These are phyloP conservation scores for Ajuga reptans DNA, from an alignment of 305 asterid genomes.

Conservation along the genomic window DNA sequence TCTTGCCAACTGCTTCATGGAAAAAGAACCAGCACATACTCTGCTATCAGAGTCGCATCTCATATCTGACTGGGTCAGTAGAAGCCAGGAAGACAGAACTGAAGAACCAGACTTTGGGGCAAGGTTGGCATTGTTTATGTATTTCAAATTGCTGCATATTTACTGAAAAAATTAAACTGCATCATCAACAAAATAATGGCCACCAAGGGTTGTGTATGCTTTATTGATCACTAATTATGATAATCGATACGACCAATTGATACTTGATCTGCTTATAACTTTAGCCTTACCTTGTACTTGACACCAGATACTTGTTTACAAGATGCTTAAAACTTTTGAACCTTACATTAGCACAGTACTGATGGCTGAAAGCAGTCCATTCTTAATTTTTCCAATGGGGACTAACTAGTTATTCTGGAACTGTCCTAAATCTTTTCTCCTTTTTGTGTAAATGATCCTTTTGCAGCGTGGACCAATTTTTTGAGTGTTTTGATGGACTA, in stretches of 20 bases:
- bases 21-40: slow-evolving; percentile 44
- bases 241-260: slow-evolving; percentile 14
- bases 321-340: background rate
- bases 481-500: slow-evolving; percentile 90
- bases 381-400: slow-evolving; percentile 6
- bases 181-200: background rate
- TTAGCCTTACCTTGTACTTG: slow-evolving; percentile 12
- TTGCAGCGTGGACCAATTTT: slow-evolving; percentile 95
- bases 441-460: slow-evolving; percentile 17
- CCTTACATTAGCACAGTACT: slow-evolving; percentile 5
- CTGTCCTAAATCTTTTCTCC: slow-evolving; percentile 19
- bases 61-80: slow-evolving; percentile 84
- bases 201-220: slow-evolving; percentile 8
- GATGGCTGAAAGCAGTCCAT: slow-evolving; percentile 15
- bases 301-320: background rate
- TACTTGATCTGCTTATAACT: slow-evolving; percentile 9
- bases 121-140: slow-evolving; percentile 50
- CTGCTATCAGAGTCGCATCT: slow-evolving; percentile 75
- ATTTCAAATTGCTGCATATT: background rate
- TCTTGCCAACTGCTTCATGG: slow-evolving; percentile 30
- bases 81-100: slow-evolving; percentile 34
- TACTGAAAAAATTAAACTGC: background rate
- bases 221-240: background rate
- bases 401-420: background rate
- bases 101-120: slow-evolving; percentile 91